Evolutionary conservation across 345 rosid species (phyloP).

Genomic region (Aegle marmelos): DNA sequence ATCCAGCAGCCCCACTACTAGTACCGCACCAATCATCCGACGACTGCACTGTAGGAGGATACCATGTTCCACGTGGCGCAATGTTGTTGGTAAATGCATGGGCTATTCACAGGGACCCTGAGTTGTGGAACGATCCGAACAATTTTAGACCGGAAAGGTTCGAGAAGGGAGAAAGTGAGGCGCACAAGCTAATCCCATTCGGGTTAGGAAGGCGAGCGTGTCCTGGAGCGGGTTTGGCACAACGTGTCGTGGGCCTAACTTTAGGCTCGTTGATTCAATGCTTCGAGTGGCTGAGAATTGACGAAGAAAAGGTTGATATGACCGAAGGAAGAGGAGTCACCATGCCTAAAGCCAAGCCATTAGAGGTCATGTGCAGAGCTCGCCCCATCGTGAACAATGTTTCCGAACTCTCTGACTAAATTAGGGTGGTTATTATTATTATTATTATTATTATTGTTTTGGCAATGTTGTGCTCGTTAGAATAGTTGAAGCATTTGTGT

Average conservation of each 20-base stretch:
- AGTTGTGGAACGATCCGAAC: constrained; percentile 37
- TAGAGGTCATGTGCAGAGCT: constrained; percentile 31
- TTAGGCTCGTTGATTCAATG: constrained; percentile 41
- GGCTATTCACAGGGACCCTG: constrained; percentile 56
- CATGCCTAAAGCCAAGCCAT: constrained; percentile 32
- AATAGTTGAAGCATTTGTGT: not conserved
- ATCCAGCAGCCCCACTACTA: constrained; percentile 42
- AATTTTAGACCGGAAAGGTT: constrained; percentile 52
- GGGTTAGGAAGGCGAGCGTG: constrained; percentile 48
- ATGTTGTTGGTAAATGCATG: constrained; percentile 45
- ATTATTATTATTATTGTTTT: not conserved
- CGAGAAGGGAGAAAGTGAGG: constrained; percentile 19
- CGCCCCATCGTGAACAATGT: constrained; percentile 24
- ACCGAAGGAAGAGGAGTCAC: constrained; percentile 30
- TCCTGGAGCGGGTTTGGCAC: constrained; percentile 40
- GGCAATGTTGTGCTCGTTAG: not conserved
- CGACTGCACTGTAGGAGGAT: constrained; percentile 41
- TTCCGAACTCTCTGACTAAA: not conserved
- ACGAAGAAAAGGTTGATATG: constrained; percentile 39
- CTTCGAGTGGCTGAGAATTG: constrained; percentile 43
- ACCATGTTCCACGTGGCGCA: constrained; percentile 40
- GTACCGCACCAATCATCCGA: constrained; percentile 45
- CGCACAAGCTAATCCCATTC: constrained; percentile 30
- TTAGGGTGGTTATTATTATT: not conserved
- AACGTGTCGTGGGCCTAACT: constrained; percentile 26